phyloP scores from a whole-genome alignment of 1,139 yeast species.

The Suhomyces maxii region DNA sequence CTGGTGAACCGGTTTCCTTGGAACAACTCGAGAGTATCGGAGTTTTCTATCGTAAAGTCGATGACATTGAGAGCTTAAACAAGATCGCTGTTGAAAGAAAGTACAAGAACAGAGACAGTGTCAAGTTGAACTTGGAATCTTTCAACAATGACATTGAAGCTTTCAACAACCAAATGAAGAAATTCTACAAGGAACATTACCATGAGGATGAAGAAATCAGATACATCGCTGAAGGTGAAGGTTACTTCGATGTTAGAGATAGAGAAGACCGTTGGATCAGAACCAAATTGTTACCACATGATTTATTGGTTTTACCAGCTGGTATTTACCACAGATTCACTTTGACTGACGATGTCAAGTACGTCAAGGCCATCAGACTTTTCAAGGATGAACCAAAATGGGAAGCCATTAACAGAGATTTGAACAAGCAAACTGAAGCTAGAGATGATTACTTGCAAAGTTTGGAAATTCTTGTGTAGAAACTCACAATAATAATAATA shows the following conservation, averaged over 20 bases:
- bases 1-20: constrained; percentile 57
- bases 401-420: constrained; percentile 77
- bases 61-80: constrained; percentile 59
- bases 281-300: constrained; percentile 60
- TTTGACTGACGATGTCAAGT: constrained; percentile 54
- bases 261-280: constrained; percentile 76
- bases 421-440: constrained; percentile 29
- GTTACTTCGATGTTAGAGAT: constrained; percentile 86
- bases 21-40: constrained; percentile 61
- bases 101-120: constrained; percentile 79
- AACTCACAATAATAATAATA: not conserved
- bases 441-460: constrained; percentile 32
- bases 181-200: constrained; percentile 81
- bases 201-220: constrained; percentile 98
- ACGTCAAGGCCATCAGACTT: constrained; percentile 75
- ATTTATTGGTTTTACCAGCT: constrained; percentile 77
- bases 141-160: constrained; percentile 64
- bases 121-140: constrained; percentile 58
- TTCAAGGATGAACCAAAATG: constrained; percentile 96
- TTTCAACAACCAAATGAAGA: constrained; percentile 63
- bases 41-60: constrained; percentile 62
- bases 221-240: constrained; percentile 85
- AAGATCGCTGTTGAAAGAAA: constrained; percentile 64
- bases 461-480: not conserved
- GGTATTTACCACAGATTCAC: constrained; percentile 95